phyloP scores from a whole-genome alignment of 805 yeast genomes.

The Pichia kluyveri region DNA sequence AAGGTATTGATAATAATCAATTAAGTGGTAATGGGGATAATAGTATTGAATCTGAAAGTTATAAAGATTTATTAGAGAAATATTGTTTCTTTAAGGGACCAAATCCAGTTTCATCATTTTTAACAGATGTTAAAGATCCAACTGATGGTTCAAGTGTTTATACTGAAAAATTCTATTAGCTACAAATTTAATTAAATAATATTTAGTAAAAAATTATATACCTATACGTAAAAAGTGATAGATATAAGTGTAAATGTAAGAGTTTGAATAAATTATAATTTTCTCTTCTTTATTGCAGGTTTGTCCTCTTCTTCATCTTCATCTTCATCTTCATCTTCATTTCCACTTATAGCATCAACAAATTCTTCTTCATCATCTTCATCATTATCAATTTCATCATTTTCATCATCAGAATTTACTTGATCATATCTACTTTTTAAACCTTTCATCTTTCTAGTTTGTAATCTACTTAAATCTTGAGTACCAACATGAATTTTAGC shows the following conservation, averaged over 20 bases:
- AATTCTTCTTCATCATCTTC: slow-evolving; percentile 13
- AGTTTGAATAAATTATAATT: slow-evolving; percentile 2
- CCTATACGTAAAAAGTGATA: too few species aligned
- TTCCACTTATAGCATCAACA: slow-evolving; percentile 18
- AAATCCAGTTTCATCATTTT: slow-evolving; percentile 24
- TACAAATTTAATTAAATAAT: not conserved
- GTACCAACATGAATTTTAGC: slow-evolving; percentile 95
- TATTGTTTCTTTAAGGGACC: slow-evolving; percentile 50
- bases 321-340: not conserved
- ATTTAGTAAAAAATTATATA: not conserved
- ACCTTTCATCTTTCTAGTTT: slow-evolving; percentile 98
- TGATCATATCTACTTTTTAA: slow-evolving; percentile 82
- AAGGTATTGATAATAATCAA: not conserved
- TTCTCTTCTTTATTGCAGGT: slow-evolving; percentile 21
- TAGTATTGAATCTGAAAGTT: slow-evolving; percentile 39
- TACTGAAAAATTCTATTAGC: slow-evolving; percentile 19
- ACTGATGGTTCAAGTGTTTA: slow-evolving; percentile 11
- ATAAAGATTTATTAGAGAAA: slow-evolving; percentile 47
- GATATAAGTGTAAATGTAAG: too few species aligned
- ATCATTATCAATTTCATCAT: slow-evolving; percentile 24
- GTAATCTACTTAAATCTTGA: slow-evolving; percentile 84
- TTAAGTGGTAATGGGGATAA: not conserved
- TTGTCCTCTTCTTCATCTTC: slow-evolving; percentile 8
- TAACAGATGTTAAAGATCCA: slow-evolving; percentile 15
- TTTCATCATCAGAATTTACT: slow-evolving; percentile 36